These are phyloP conservation scores for Metschnikowia amazonensis DNA, from an alignment of 805 yeast genomes.

Conservation along the genomic window DNA sequence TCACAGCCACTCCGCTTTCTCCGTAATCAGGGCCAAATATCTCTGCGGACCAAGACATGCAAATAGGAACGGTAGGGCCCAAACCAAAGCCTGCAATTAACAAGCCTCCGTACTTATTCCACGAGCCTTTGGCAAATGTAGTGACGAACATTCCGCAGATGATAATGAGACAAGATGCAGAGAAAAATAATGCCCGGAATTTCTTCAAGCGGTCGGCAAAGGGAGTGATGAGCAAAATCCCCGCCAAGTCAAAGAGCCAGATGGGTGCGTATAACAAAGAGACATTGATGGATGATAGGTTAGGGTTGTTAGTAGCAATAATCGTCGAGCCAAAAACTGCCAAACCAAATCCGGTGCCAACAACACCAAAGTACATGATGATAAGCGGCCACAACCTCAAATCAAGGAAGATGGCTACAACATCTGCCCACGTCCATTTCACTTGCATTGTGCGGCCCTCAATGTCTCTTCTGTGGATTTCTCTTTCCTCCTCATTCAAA, in stretches of 20 bases:
- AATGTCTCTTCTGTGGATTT: conserved; percentile 60
- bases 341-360: conserved; percentile 84
- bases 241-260: conserved; percentile 81
- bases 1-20: conserved; percentile 80
- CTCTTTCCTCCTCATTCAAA: conserved; percentile 49
- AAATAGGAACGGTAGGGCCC: conserved; percentile 87
- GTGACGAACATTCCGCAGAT: conserved; percentile 72
- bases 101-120: conserved; percentile 79
- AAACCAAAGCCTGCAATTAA: conserved; percentile 81
- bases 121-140: conserved; percentile 67
- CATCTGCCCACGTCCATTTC: conserved; percentile 59
- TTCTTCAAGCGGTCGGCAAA: conserved; percentile 66
- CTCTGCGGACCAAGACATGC: conserved; percentile 80
- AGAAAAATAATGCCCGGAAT: conserved; percentile 60
- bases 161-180: conserved; percentile 59
- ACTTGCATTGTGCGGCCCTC: conserved; percentile 43
- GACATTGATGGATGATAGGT: conserved; percentile 59
- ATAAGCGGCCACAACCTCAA: conserved; percentile 73
- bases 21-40: conserved; percentile 69
- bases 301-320: conserved; percentile 60
- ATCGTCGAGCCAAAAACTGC: conserved; percentile 83
- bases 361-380: conserved; percentile 89
- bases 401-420: conserved; percentile 54
- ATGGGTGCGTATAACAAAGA: conserved; percentile 83
- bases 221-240: conserved; percentile 72